Evolutionary conservation across 106 monocot species (phyloP), one percentile per base, ranked within the genome.

Genomic region (Xerophyta viscosa): DNA sequence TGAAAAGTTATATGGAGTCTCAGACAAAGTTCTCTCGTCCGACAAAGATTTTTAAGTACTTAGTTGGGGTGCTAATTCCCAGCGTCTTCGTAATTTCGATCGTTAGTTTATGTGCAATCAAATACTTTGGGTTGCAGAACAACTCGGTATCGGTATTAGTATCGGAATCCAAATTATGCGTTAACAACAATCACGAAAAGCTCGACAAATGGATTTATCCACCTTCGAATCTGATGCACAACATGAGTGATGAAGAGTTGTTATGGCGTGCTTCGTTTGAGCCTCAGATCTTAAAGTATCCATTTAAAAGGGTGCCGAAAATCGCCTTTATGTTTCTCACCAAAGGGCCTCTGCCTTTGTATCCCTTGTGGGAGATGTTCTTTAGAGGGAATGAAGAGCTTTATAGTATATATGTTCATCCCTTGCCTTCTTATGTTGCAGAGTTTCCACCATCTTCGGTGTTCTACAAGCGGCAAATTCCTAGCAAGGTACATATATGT

Each of bases 321-420:
- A 56, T 79, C 22, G 84, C 84, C n/a, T 76, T 83, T 66, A 74
- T 83, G 83, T 83, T 83, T 60, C 49, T 83, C 37, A 66, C 73
- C 10, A 62, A 53, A 27, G 84, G 84, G 20, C 71, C 75, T 9
- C 37, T 85, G 65, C 84, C 84, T 36, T 61, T 85, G 19, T 55
- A 57, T 20, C 84, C 75, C 18, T 61, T 85, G 7, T 85, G 84
- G 84, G 79, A 85, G 65, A 71, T 51, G 30, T 85, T 76, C 31
- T 52, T 85, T 28, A 50, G 51, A 20, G 84, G 75, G 29, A 48
- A 85, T 24, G 61, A 79, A 20, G 57, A 64, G 15, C 56, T 61
- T 20, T 85, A 76, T 52, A 71, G 68, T 5, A 79, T 84, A 37
- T 79, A 85, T 14, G 66, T 85, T 4, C 84, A 85, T 39, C 60